Conservation (phyloP, 179 eudicot species). For the Camellia oleifera region DNA sequence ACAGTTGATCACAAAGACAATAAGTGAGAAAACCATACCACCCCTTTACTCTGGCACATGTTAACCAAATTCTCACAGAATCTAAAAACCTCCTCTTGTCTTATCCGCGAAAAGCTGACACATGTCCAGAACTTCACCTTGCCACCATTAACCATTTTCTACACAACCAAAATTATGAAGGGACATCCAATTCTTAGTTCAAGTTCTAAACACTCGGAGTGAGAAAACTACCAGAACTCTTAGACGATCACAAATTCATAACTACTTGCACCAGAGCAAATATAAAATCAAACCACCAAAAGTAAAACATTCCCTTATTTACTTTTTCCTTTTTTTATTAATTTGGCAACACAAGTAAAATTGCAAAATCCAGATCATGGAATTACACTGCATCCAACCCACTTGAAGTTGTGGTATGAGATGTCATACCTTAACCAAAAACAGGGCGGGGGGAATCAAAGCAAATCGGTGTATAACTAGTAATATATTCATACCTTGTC, state of each 20-base stretch:
- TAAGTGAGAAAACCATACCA: conserved; percentile 39
- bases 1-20: background rate
- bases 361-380: background rate
- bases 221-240: background rate
- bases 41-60: conserved; percentile 73
- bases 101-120: conserved; percentile 43
- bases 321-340: background rate
- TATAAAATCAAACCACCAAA: background rate
- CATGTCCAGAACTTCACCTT: conserved; percentile 58
- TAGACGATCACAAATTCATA: background rate
- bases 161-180: conserved; percentile 3
- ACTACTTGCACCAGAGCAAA: background rate
- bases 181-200: background rate
- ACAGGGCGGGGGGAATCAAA: too few species aligned
- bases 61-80: conserved; percentile 45
- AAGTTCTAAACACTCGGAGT: background rate
- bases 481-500: conserved; percentile 40
- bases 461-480: background rate
- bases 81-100: conserved; percentile 7
- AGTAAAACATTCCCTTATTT: background rate
- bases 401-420: too few species aligned
- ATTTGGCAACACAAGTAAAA: background rate
- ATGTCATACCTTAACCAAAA: too few species aligned
- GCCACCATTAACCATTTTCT: conserved; percentile 81
- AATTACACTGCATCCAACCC: background rate